phyloP scores from a whole-genome alignment of 1,284 basidiomycete genomes.

The Phlebopus sp. region DNA sequence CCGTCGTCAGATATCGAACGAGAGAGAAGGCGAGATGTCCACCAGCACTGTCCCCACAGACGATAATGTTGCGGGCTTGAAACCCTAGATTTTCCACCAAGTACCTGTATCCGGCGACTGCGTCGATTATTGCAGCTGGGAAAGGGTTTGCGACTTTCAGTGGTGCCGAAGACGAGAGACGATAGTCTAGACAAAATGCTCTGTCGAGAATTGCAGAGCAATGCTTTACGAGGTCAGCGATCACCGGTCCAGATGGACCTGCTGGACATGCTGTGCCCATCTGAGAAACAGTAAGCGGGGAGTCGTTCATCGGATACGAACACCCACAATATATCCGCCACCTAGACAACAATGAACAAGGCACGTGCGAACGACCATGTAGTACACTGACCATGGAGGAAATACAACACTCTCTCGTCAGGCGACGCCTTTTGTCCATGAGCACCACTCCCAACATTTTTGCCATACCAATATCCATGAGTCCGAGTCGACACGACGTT shows the following conservation, averaged over 20 bases:
- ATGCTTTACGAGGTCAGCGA: neutral
- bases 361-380: neutral
- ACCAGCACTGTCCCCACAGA: slow-evolving; percentile 55
- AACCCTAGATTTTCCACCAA: slow-evolving; percentile 35
- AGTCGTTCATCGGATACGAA: neutral
- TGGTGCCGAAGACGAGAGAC: slow-evolving; percentile 20
- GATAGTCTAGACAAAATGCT: slow-evolving; percentile 11
- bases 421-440: slow-evolving; percentile 36
- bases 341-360: neutral
- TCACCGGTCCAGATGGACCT: neutral
- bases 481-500: slow-evolving; percentile 41
- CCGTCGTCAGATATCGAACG: slow-evolving; percentile 23
- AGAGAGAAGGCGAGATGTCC: slow-evolving; percentile 44
- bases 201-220: neutral
- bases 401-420: slow-evolving; percentile 52
- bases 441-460: slow-evolving; percentile 35
- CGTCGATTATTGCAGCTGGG: slow-evolving; percentile 44
- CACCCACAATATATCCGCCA: neutral
- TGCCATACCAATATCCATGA: slow-evolving; percentile 56
- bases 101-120: slow-evolving; percentile 39
- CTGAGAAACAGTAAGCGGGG: neutral
- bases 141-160: slow-evolving; percentile 29
- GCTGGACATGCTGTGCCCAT: neutral
- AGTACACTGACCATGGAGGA: slow-evolving; percentile 42
- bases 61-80: slow-evolving; percentile 38